phyloP scores from a whole-genome alignment of 768 basidiomycete genomes.

The Coprinellus aureogranulatus region DNA sequence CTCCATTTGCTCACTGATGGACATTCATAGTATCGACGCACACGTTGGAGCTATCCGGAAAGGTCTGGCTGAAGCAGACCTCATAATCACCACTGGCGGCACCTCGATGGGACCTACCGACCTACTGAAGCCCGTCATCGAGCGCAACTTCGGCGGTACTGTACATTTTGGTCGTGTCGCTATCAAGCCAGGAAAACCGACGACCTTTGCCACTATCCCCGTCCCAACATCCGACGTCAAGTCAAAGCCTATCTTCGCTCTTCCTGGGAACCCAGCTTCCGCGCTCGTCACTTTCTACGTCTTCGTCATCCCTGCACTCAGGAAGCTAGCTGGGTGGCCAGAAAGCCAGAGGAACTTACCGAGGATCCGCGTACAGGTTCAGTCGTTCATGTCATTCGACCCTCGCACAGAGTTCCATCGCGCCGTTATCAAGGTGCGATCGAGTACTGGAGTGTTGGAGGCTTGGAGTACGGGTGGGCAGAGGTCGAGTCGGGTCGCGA shows the following conservation, averaged over 20 bases:
- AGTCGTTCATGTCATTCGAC: conserved; percentile 58
- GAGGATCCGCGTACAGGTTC: conserved; percentile 62
- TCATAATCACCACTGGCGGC: conserved; percentile 83
- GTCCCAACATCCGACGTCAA: conserved; percentile 12
- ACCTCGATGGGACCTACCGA: conserved; percentile 91
- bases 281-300: conserved; percentile 84
- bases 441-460: conserved; percentile 3
- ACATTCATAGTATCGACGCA: conserved; percentile 43
- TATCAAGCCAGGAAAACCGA: conserved; percentile 85
- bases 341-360: conserved; percentile 53
- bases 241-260: conserved; percentile 62
- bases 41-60: conserved; percentile 56
- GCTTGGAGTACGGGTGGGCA: conserved; percentile 87
- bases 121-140: conserved; percentile 84
- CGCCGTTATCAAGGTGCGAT: conserved; percentile 45
- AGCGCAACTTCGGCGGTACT: conserved; percentile 69
- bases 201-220: conserved; percentile 82
- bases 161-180: conserved; percentile 85
- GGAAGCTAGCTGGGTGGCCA: conserved; percentile 70
- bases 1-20: neutral
- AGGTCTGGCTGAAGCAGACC: conserved; percentile 64
- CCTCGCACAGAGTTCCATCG: conserved; percentile 82
- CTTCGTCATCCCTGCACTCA: conserved; percentile 79
- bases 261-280: conserved; percentile 87
- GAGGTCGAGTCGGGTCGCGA: conserved; percentile 77